Percentiles rank a stretch among this genome's conserved stretches.
These are phyloP conservation scores for Metschnikowia hibisci DNA, from an alignment of 805 yeast genomes.

Conservation along the genomic window DNA sequence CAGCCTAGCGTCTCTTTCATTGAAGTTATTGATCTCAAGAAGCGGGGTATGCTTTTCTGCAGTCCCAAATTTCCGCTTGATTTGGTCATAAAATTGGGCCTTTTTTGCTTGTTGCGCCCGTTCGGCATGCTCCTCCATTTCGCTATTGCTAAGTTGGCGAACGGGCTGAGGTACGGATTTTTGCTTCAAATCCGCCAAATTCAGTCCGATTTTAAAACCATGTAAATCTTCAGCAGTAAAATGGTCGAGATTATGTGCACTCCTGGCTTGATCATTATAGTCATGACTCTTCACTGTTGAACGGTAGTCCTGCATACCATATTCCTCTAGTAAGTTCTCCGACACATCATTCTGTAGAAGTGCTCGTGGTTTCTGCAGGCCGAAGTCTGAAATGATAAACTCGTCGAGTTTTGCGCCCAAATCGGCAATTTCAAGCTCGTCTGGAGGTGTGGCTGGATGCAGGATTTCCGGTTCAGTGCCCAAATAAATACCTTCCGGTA, in stretches of 20 bases:
- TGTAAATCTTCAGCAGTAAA: constrained; percentile 28
- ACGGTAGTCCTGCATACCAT: constrained; percentile 32
- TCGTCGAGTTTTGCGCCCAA: constrained; percentile 19
- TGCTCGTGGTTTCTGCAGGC: constrained; percentile 24
- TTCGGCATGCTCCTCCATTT: constrained; percentile 23
- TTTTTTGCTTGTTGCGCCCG: constrained; percentile 25
- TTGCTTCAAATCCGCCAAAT: constrained; percentile 3
- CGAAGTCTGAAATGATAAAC: constrained; percentile 13
- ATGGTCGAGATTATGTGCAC: constrained; percentile 19
- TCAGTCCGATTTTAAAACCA: constrained; percentile 34
- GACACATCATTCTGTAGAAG: constrained; percentile 27
- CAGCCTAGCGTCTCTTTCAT: constrained; percentile 22
- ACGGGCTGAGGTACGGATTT: constrained; percentile 3
- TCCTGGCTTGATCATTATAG: constrained; percentile 21
- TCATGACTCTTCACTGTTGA: constrained; percentile 29
- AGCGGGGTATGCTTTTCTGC: constrained; percentile 17
- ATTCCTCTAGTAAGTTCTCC: constrained; percentile 35
- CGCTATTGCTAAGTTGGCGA: constrained; percentile 25
- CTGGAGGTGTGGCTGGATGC: constrained; percentile 5
- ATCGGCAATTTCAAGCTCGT: constrained; percentile 14
- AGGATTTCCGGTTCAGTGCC: constrained; percentile 19
- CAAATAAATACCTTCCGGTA: constrained; percentile 35
- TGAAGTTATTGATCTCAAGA: constrained; percentile 34
- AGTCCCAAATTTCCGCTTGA: constrained; percentile 27
- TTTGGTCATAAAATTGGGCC: constrained; percentile 25